phyloP scores from a whole-genome alignment of 2,329 filamentous ascomycete species.

The Diaporthe capsici region DNA sequence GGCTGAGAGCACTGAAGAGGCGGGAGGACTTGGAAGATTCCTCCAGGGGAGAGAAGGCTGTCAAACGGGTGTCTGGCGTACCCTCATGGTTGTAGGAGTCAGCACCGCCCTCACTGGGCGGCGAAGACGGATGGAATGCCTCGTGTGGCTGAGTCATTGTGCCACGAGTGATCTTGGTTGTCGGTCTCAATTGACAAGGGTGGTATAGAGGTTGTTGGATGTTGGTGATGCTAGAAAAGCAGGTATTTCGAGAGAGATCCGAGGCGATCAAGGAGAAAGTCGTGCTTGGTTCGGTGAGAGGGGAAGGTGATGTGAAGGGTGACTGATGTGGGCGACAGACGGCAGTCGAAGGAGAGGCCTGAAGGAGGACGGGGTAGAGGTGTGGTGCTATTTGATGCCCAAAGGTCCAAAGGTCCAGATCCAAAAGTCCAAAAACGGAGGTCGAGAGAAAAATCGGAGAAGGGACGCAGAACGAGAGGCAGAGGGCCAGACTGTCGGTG shows the following conservation, averaged over 20 bases:
- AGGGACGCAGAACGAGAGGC: not conserved
- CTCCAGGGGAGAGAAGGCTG: constrained; percentile 75
- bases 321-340: not conserved
- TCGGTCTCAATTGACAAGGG: not conserved
- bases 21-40: constrained; percentile 60
- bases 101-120: constrained; percentile 65
- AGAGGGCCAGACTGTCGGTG: not conserved
- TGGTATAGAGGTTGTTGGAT: constrained; percentile 2
- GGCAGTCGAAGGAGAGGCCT: not conserved
- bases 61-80: constrained; percentile 76
- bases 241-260: no score
- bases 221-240: not conserved
- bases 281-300: not conserved
- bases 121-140: constrained; percentile 61
- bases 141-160: constrained; percentile 60
- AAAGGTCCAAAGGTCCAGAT: no score
- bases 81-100: constrained; percentile 68
- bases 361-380: not conserved
- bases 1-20: constrained; percentile 51
- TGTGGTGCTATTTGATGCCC: not conserved
- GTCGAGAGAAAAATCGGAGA: not conserved
- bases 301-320: not conserved
- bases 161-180: constrained; percentile 34
- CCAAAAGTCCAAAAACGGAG: constrained; percentile 10
- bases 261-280: not conserved